Conservation (phyloP, 2,329 filamentous ascomycete genomes). For the Claviceps arundinis region DNA sequence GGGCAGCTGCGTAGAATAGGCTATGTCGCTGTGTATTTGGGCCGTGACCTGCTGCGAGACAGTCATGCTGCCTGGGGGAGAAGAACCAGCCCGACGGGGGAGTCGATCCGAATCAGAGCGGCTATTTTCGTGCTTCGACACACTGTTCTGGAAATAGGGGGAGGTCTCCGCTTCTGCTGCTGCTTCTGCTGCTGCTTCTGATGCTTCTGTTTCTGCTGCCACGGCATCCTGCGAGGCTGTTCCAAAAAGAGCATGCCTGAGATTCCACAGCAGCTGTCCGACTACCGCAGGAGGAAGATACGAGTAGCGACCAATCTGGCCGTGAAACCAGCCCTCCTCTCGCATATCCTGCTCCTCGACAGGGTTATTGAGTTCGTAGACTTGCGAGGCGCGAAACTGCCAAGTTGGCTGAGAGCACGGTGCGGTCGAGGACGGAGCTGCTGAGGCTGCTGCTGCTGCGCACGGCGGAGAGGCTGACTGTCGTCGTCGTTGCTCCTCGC, state of each 20-base stretch:
- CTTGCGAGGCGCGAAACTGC: slow-evolving; percentile 23
- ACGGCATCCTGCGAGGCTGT: slow-evolving; percentile 11
- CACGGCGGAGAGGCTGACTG: slow-evolving; percentile 19
- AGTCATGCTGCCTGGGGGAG: slow-evolving; percentile 16
- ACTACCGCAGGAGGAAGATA: slow-evolving; percentile 45
- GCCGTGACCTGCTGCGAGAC: slow-evolving; percentile 39
- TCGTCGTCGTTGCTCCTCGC: slow-evolving; percentile 15
- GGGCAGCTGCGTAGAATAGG: slow-evolving; percentile 20
- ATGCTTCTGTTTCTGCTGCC: background rate
- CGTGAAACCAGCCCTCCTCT: slow-evolving; percentile 39
- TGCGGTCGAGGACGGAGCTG: background rate
- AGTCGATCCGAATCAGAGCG: background rate
- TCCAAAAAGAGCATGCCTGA: slow-evolving; percentile 36
- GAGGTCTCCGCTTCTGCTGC: too few relatives aligned
- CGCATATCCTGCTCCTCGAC: slow-evolving; percentile 37
- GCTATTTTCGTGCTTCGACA: background rate
- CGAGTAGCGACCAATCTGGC: slow-evolving; percentile 34
- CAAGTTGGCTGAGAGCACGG: slow-evolving; percentile 8
- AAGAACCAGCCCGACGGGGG: background rate
- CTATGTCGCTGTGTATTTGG: slow-evolving; percentile 34
- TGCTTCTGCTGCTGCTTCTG: too few relatives aligned
- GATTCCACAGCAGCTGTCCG: slow-evolving; percentile 43
- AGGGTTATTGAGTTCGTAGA: slow-evolving; percentile 51
- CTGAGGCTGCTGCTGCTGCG: background rate
- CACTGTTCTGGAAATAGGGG: background rate